Evolutionary conservation across 2,329 filamentous ascomycete genomes (phyloP).

Genomic region (Curvularia verruculosa): DNA sequence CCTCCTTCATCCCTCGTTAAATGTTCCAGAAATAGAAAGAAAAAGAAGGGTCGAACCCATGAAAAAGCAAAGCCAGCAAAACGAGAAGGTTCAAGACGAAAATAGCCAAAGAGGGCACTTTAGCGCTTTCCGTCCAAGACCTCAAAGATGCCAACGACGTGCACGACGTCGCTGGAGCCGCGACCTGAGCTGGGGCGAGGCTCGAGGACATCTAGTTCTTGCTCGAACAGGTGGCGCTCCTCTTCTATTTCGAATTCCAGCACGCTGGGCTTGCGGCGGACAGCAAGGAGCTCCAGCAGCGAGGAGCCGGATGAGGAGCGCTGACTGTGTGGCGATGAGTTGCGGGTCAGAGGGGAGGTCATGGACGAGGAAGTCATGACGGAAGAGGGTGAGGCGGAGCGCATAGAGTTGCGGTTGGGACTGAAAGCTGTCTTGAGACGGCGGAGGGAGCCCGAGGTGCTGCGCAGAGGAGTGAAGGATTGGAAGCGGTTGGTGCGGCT

Average conservation of each 20-base stretch:
- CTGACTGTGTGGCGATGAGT: conserved; percentile 36
- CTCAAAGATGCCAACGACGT: conserved; percentile 49
- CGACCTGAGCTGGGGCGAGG: conserved; percentile 32
- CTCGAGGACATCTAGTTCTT: conserved; percentile 43
- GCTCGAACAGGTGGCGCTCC: conserved; percentile 40
- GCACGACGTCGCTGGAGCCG: conserved; percentile 25
- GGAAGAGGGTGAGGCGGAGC: conserved; percentile 34
- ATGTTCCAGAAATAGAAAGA: neutral
- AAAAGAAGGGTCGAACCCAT: neutral
- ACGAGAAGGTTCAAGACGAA: neutral
- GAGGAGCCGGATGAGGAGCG: conserved; percentile 31
- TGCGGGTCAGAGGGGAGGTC: conserved; percentile 40
- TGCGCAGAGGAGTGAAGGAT: conserved; percentile 45
- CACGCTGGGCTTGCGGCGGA: conserved; percentile 42
- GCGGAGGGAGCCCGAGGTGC: conserved; percentile 36
- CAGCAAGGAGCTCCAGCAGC: conserved; percentile 41
- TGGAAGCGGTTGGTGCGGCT: conserved; percentile 49
- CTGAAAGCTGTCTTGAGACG: conserved; percentile 46
- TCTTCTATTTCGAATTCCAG: conserved; percentile 47
- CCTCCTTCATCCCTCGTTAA: neutral
- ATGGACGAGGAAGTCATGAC: conserved; percentile 30
- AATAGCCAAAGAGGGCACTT: neutral
- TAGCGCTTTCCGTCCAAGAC: conserved; percentile 45
- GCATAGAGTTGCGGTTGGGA: conserved; percentile 37
- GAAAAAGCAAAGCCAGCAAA: neutral